Base-by-base conservation (phyloP, 192 early-diverging fungal species). In the Podochytrium sp. region DNA sequence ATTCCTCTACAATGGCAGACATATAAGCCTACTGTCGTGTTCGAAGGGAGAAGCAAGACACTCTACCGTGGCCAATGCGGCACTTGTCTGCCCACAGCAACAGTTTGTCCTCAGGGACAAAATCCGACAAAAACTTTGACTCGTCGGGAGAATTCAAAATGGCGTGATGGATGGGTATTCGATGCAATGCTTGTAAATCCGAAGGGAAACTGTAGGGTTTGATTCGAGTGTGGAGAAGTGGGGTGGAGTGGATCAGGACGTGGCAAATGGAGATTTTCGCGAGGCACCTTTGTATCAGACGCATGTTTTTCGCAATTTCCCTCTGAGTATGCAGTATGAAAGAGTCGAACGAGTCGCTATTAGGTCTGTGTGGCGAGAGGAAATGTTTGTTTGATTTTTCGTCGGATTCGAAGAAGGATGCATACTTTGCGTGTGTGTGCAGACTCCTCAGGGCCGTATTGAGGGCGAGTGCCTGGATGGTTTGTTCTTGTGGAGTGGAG, bases 31-130 rank as follows among this genome's bases (percentile, higher is more conserved):
- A 37, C 1, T 42, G 25, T 1, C 14, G 32, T 71, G 23, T 4
- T 75, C 52, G 33, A 50, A 60, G 14, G 5, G 33, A 34, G 18
- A 57, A 29, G 16, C 3, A 37, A 6, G 20, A 23, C n/a, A 71
- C 47, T 35, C 42, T 33, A 75, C 73, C 79, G 65, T 85, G 83
- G 14, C 77, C 80, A 20, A 64, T 25, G 27, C 80, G 76, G 61
- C 83, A 85, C 37, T 76, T 76, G 20, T 85, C 79, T 3, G 73
- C 79, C 83, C 83, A 85, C 1, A 69, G 37, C 14, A 80, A 37
- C 27, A 85, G 68, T 33, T 75, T 71, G 7, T 82, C 75, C 61
- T 79, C 74, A 1, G 83, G 83, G 27, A 85, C 79, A 61, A 74
- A 85, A 62, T 80, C 79, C 2, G 66, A 64, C 33, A 85, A 63